Evolutionary conservation across 1,284 basidiomycete genomes (phyloP).

Genomic region (Afroboletus lepidellus): DNA sequence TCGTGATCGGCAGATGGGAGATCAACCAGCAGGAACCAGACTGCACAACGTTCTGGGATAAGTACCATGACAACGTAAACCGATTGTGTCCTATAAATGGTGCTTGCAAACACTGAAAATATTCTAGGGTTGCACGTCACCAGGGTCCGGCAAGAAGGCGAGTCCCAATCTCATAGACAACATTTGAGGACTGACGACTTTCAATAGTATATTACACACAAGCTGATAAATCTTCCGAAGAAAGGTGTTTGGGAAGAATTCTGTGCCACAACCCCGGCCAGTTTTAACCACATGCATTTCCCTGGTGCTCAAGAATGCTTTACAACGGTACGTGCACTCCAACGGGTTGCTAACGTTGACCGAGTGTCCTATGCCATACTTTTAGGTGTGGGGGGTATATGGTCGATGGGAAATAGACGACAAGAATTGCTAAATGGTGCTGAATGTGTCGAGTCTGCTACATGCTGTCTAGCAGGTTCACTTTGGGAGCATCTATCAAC

Average conservation of each 20-base stretch:
- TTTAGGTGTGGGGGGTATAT: constrained; percentile 20
- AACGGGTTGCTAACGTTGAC: neutral
- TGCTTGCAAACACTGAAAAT: neutral
- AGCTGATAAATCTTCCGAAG: constrained; percentile 22
- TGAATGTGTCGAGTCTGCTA: neutral
- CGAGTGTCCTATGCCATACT: neutral
- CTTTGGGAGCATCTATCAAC: no score
- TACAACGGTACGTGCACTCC: constrained; percentile 10
- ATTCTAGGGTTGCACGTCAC: constrained; percentile 28
- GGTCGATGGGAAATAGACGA: constrained; percentile 30
- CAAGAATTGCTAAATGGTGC: constrained; percentile 6
- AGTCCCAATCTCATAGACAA: neutral
- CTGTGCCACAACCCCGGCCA: constrained; percentile 27
- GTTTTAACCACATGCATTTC: constrained; percentile 19
- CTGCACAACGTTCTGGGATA: constrained; percentile 25
- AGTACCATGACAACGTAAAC: constrained; percentile 21
- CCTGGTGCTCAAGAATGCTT: constrained; percentile 21
- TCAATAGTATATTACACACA: constrained; percentile 20
- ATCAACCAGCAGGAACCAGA: constrained; percentile 22
- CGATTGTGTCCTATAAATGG: no score
- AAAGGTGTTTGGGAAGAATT: constrained; percentile 22
- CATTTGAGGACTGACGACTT: neutral
- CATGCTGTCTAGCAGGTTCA: no score
- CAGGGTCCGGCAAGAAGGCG: constrained; percentile 23
- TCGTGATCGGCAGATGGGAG: constrained; percentile 25